Base-by-base conservation (phyloP, 2,329 filamentous ascomycete species). In the Alternaria consortialis region DNA sequence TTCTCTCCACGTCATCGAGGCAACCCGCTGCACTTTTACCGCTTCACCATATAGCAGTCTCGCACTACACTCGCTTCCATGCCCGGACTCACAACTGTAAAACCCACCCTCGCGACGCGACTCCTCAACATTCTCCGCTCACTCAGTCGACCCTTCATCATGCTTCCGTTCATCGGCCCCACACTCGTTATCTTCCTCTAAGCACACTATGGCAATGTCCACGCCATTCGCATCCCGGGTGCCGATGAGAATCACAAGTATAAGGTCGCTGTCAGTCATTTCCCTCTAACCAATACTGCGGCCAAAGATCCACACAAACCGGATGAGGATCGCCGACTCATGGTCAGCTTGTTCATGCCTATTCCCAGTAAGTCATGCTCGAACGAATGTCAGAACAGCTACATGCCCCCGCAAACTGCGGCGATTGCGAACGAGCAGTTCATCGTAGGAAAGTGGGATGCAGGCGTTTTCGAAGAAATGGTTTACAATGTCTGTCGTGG, bases 341-440 rank as follows among this genome's bases (percentile, higher is more conserved):
- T 62, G 58, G 62, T 66, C 25, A 72, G 68, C 47, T 32, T 74
- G 5, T 74, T 72, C 57, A 53, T 73, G 55, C 73, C 70, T 31
- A 39, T 74, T 4, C 36, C 58, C 4, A 58, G 50, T 12, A 32
- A 34, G 2, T 53, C 51, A 2, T 74, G 70, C 40, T 52, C 46
- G 6, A 55, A 29, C 0, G 50, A 69, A n/a, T 62, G 65, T 31
- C 47, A 63, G 23, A 59, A 58, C 20, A 32, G 52, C 3, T 76
- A 76, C 50, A 74, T 74, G 70, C 63, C 63, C 4, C 7, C 51
- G 2, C 44, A 55, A 13, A 68, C 65, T 4, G 66, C 72, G n/a
- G 55, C 54, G 31, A 57, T 64, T 8, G 50, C 63, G 11, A 64
- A 72, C 44, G 47, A 57, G 9, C 69, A 73, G 50, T 74, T 75